Evolutionary conservation across 345 rosid genomes (phyloP).

Genomic region (Syzygium oleosum): DNA sequence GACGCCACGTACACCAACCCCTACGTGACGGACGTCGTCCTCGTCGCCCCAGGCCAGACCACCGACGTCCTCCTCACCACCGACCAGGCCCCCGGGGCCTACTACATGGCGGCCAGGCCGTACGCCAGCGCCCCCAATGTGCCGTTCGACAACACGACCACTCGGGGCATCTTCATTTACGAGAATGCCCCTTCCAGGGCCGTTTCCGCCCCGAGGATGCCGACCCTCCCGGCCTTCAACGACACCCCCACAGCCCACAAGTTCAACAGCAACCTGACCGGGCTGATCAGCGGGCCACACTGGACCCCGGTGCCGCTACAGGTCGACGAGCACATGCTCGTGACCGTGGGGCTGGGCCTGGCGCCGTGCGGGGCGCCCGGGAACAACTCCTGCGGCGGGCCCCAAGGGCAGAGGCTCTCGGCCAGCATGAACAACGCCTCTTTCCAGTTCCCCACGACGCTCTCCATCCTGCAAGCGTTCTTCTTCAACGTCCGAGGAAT

Average conservation of each 20-base stretch:
- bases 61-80: conserved; percentile 54
- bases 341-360: conserved; percentile 51
- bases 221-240: conserved; percentile 41
- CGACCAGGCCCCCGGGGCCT: conserved; percentile 51
- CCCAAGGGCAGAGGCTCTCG: conserved; percentile 24
- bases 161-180: conserved; percentile 58
- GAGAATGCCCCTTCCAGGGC: conserved; percentile 8
- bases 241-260: conserved; percentile 69
- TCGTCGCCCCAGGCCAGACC: conserved; percentile 74
- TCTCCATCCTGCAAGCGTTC: conserved; percentile 61
- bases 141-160: conserved; percentile 50
- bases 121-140: conserved; percentile 38
- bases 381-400: conserved; percentile 41
- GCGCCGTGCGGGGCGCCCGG: conserved; percentile 18
- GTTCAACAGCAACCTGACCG: conserved; percentile 48
- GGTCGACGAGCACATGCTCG: conserved; percentile 59
- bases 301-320: conserved; percentile 57
- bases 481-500: conserved; percentile 41
- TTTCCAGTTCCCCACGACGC: conserved; percentile 33
- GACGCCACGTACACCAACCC: conserved; percentile 75
- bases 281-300: conserved; percentile 35
- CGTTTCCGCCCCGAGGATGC: conserved; percentile 35
- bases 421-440: conserved; percentile 85
- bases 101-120: conserved; percentile 77
- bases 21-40: conserved; percentile 53